A percentile compares a stretch with the other conserved stretches of the same genome.
phyloP scores from a whole-genome alignment of 768 basidiomycete species.

The Dacryopinax spathularia region DNA sequence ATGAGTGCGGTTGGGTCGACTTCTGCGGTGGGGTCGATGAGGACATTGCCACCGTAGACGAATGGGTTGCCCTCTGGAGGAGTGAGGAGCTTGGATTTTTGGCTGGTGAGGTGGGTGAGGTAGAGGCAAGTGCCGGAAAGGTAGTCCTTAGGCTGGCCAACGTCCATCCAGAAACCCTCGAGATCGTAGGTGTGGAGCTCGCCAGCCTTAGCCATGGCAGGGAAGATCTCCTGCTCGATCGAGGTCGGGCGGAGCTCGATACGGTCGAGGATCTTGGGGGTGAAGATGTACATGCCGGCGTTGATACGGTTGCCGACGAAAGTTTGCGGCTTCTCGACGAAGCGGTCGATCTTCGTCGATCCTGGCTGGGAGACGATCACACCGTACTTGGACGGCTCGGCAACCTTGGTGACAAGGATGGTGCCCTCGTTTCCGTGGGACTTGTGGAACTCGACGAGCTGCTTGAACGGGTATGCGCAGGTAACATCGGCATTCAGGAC shows the following conservation, averaged over 20 bases:
- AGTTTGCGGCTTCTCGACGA: constrained; percentile 35
- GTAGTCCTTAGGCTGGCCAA: constrained; percentile 32
- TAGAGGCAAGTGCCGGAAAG: constrained; percentile 31
- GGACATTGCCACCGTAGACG: constrained; percentile 31
- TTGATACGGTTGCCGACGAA: constrained; percentile 37
- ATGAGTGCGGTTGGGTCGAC: constrained; percentile 28
- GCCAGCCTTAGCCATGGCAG: constrained; percentile 27
- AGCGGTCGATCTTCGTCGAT: constrained; percentile 31
- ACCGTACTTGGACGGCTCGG: constrained; percentile 34
- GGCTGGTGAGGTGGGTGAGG: constrained; percentile 29
- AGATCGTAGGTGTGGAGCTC: constrained; percentile 35
- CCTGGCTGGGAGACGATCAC: constrained; percentile 31
- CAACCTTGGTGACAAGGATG: constrained; percentile 35
- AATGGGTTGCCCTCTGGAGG: constrained; percentile 29
- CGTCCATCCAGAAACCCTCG: constrained; percentile 35
- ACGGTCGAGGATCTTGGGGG: constrained; percentile 31
- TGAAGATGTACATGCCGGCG: constrained; percentile 38
- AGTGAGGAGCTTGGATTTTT: constrained; percentile 24
- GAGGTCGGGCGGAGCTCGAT: constrained; percentile 35
- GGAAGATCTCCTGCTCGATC: constrained; percentile 36
- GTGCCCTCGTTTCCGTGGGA: constrained; percentile 33
- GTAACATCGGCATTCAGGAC: constrained; percentile 36
- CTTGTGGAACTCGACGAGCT: constrained; percentile 33
- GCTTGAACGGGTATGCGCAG: constrained; percentile 34
- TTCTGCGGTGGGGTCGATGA: constrained; percentile 30